phyloP scores from a whole-genome alignment of 1,284 basidiomycete genomes.

The Paramarasmius palmivorus region DNA sequence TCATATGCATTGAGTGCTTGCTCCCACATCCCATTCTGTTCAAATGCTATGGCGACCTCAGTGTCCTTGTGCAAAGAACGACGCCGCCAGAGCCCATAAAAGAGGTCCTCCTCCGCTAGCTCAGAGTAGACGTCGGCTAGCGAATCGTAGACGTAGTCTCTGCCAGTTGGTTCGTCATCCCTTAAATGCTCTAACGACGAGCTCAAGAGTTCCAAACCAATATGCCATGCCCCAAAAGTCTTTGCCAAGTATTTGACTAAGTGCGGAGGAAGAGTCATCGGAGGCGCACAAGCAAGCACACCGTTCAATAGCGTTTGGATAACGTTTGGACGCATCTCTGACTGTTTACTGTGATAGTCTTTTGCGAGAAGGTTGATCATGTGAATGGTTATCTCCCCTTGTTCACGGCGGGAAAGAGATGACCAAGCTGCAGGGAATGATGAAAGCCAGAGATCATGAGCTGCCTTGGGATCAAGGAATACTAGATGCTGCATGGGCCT shows the following conservation, averaged over 20 bases:
- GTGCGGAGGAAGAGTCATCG: constrained; percentile 90
- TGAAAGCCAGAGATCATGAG: constrained; percentile 89
- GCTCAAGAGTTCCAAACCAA: constrained; percentile 88
- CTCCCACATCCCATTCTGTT: constrained; percentile 98
- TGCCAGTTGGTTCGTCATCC: constrained; percentile 81
- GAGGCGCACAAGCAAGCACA: constrained; percentile 81
- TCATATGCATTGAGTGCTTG: constrained; percentile 92
- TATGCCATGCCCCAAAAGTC: constrained; percentile 95
- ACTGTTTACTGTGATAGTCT: constrained; percentile 91
- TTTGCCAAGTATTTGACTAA: constrained; percentile 97
- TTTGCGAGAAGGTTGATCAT: constrained; percentile 91
- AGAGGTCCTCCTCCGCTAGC: constrained; percentile 94
- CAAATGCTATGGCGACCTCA: constrained; percentile 89
- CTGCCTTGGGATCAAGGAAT: constrained; percentile 77
- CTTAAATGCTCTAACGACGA: constrained; percentile 71
- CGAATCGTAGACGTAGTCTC: constrained; percentile 89
- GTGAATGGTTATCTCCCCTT: constrained; percentile 87
- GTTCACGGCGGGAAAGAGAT: constrained; percentile 84
- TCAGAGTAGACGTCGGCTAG: constrained; percentile 96
- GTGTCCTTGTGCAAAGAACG: constrained; percentile 90
- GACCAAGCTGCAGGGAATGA: constrained; percentile 91
- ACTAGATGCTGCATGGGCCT: constrained; percentile 83
- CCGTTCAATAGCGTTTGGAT: constrained; percentile 91
- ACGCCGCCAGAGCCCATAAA: constrained; percentile 95
- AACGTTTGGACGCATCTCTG: constrained; percentile 91